These are phyloP conservation scores for Lactarius hatsudake DNA, from an alignment of 768 basidiomycete species.

Conservation along the genomic window DNA sequence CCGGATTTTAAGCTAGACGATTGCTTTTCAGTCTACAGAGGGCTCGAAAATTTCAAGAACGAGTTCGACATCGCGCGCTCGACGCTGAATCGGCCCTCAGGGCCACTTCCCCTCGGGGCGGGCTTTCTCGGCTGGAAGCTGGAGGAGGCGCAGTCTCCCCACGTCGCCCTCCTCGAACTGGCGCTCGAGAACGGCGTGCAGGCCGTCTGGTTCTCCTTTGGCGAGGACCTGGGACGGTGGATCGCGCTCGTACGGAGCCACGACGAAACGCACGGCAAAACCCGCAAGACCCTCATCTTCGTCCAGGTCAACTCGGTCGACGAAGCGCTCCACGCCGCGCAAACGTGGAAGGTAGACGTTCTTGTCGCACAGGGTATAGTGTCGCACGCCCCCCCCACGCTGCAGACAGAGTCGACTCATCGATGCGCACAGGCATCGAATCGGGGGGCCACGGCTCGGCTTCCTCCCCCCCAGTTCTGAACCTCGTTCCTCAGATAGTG, in stretches of 20 bases:
- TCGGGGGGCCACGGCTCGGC: constrained; percentile 73
- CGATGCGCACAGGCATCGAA: constrained; percentile 55
- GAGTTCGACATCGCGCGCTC: constrained; percentile 56
- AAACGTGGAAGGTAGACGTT: constrained; percentile 69
- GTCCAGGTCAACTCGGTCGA: constrained; percentile 60
- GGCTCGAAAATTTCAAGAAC: constrained; percentile 42
- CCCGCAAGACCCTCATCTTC: constrained; percentile 53
- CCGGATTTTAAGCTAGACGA: neutral
- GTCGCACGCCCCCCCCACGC: neutral
- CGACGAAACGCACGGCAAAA: constrained; percentile 42
- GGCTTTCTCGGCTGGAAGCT: constrained; percentile 74
- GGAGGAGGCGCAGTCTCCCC: constrained; percentile 43
- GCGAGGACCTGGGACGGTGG: constrained; percentile 56
- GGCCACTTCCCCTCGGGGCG: constrained; percentile 58
- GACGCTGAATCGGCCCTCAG: constrained; percentile 35
- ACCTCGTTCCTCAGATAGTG: constrained; percentile 56
- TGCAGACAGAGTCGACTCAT: neutral
- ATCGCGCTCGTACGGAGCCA: constrained; percentile 56
- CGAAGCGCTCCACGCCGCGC: constrained; percentile 56
- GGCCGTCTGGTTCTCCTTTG: constrained; percentile 77
- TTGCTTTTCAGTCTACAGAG: constrained; percentile 44
- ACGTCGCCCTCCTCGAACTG: constrained; percentile 44
- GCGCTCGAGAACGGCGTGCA: constrained; percentile 55
- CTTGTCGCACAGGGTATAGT: constrained; percentile 72
- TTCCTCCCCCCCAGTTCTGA: constrained; percentile 56